Percentiles rank a stretch among this genome's conserved stretches.
These are phyloP conservation scores for Pisolithus sp. DNA, from an alignment of 768 basidiomycete genomes.

Conservation along the genomic window DNA sequence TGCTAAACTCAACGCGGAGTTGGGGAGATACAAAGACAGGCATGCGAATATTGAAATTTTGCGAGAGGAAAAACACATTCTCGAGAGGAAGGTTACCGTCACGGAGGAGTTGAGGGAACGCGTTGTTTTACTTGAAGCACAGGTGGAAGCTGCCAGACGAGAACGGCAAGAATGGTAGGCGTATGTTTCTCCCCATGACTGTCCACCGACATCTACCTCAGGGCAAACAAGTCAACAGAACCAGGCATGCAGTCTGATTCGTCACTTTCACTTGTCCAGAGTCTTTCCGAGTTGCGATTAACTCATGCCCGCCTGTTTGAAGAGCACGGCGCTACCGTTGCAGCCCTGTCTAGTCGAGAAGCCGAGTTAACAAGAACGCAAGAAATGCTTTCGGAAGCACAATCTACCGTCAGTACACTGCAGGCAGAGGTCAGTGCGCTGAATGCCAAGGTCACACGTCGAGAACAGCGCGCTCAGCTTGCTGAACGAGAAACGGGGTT, in stretches of 20 bases:
- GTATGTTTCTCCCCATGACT: not conserved
- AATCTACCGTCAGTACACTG: slow-evolving; percentile 26
- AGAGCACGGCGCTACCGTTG: slow-evolving; percentile 53
- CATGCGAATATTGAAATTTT: slow-evolving; percentile 63
- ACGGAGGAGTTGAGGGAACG: slow-evolving; percentile 52
- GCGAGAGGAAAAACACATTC: slow-evolving; percentile 62
- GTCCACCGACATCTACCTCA: slow-evolving; percentile 11
- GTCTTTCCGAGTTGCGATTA: slow-evolving; percentile 54
- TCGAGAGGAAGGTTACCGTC: slow-evolving; percentile 47
- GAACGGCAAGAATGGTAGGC: slow-evolving; percentile 58
- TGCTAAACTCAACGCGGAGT: slow-evolving; percentile 46
- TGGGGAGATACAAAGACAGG: slow-evolving; percentile 46
- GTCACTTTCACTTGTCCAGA: slow-evolving; percentile 51
- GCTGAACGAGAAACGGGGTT: slow-evolving; percentile 63
- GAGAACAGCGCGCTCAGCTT: slow-evolving; percentile 35
- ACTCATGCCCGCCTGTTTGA: slow-evolving; percentile 59
- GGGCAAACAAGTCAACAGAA: slow-evolving; percentile 33
- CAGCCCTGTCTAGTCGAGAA: slow-evolving; percentile 49
- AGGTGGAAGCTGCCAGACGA: slow-evolving; percentile 51
- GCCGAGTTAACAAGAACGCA: slow-evolving; percentile 41
- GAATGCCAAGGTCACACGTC: slow-evolving; percentile 33
- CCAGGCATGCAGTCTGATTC: slow-evolving; percentile 36
- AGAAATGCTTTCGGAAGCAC: slow-evolving; percentile 31
- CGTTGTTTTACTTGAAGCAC: slow-evolving; percentile 54
- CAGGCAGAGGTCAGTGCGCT: slow-evolving; percentile 33